Evolutionary conservation across 2,329 filamentous ascomycete species (phyloP), one percentile per base, ranked within the genome.

Genomic region (Aspergillus brasiliensis): DNA sequence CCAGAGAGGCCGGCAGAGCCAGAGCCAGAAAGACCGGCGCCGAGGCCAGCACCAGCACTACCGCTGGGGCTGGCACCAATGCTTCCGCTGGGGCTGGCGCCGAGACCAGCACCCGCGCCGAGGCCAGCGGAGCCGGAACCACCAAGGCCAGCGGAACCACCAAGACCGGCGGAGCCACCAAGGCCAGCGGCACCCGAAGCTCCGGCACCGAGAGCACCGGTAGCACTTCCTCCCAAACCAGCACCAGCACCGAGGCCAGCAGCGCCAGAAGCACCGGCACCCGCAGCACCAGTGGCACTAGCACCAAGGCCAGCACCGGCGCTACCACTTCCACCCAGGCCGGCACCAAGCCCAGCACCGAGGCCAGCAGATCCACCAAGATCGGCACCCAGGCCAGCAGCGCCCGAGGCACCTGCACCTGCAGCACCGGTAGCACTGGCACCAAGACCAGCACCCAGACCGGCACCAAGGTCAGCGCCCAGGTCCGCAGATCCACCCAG

Each of bases 191-290:
- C 31, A 31, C 31, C 28, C 10, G 28, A 31, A 34, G 49, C 51
- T 5, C 42, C 42, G 13, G 52, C 52, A 19, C 52, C 38, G 3
- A 17, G 25, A 17, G 37, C 21, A 5, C 38, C 52, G 28, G 47
- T 42, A 13, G 47, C 56, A 28, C 40, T 34, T 17, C 47, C 48
- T 28, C 38, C 48, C 21, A 52, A 19, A 25, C 27, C 47, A 51
- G 56, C 56, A 27, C 47, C 48, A 10, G 44, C 56, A 25, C 52
- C 51, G 11, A 52, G 17, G n/a, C 38, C 51, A 52, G 51, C 51
- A 40, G 17, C 11, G 17, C 19, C 49, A 13, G 27, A 28, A 8
- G 15, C 23, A 8, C 28, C 49, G 15, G 37, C 23, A 51, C 11
- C 51, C 27, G 51, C 51, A 31, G 31, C 19, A 10, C 51, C 51